phyloP scores from a whole-genome alignment of 2,329 filamentous ascomycete genomes.

The Nemania sp. region DNA sequence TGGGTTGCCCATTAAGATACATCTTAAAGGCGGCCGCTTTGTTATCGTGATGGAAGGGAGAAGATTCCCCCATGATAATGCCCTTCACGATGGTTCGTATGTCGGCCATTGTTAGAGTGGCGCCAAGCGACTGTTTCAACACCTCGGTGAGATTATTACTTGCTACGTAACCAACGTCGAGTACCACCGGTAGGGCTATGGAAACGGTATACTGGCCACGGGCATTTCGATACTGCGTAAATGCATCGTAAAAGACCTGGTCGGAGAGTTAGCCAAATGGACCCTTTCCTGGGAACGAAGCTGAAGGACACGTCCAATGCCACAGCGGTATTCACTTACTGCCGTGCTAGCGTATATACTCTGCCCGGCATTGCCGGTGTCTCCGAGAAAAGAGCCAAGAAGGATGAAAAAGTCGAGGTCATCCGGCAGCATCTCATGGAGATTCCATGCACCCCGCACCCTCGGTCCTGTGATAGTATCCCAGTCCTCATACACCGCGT shows the following conservation, averaged over 20 bases:
- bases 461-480: neutral
- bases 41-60: constrained; percentile 12
- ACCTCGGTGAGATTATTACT: constrained; percentile 16
- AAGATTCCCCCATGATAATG: constrained; percentile 15
- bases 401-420: constrained; percentile 40
- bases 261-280: neutral
- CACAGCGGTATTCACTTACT: neutral
- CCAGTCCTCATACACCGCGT: constrained; percentile 20
- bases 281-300: too few relatives aligned
- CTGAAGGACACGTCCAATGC: neutral
- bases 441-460: constrained; percentile 17
- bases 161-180: constrained; percentile 29
- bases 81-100: constrained; percentile 23
- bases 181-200: constrained; percentile 27
- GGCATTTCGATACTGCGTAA: constrained; percentile 30
- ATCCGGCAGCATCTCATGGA: constrained; percentile 17
- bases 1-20: neutral
- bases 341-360: constrained; percentile 37
- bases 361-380: constrained; percentile 33
- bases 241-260: constrained; percentile 36
- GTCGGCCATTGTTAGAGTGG: constrained; percentile 22
- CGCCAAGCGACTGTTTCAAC: constrained; percentile 21
- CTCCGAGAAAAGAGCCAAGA: constrained; percentile 30
- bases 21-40: constrained; percentile 5
- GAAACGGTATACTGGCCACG: constrained; percentile 21